Conservation (phyloP, 495 filamentous ascomycete genomes). For the Aspergillus bridgeri region DNA sequence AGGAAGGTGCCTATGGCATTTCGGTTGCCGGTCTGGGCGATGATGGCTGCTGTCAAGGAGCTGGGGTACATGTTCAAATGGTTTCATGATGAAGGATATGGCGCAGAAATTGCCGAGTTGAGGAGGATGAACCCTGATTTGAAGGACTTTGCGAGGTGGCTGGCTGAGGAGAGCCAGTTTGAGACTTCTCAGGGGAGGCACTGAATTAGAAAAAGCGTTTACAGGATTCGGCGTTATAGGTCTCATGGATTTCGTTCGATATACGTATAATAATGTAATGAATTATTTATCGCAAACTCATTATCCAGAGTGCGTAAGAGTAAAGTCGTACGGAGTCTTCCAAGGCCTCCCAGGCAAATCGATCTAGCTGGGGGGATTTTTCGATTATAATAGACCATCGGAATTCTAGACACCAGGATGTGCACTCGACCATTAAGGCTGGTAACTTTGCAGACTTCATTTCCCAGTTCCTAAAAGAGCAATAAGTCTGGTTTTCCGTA, state of each 20-base stretch:
- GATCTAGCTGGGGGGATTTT: too few species aligned
- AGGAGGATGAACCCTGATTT: constrained; percentile 48
- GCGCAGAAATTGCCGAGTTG: constrained; percentile 53
- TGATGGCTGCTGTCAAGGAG: constrained; percentile 50
- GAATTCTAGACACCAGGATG: too few species aligned
- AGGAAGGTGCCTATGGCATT: constrained; percentile 49
- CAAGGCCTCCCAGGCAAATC: too few species aligned
- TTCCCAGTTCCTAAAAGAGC: neutral
- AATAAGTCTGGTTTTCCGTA: neutral
- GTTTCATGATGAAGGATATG: constrained; percentile 60
- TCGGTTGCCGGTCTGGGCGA: constrained; percentile 30
- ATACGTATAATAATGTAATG: neutral
- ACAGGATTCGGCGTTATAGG: neutral
- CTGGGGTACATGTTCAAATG: constrained; percentile 60
- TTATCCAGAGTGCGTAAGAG: neutral
- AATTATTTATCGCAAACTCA: neutral
- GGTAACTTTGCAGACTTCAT: neutral
- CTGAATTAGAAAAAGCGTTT: neutral
- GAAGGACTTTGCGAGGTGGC: constrained; percentile 58
- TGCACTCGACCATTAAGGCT: too few species aligned
- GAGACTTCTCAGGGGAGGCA: neutral
- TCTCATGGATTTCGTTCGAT: neutral
- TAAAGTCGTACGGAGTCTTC: too few species aligned
- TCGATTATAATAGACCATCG: too few species aligned
- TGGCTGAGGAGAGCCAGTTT: constrained; percentile 55